Base-by-base conservation (phyloP, 129 eudicot species). In the Dittrichia graveolens region DNA sequence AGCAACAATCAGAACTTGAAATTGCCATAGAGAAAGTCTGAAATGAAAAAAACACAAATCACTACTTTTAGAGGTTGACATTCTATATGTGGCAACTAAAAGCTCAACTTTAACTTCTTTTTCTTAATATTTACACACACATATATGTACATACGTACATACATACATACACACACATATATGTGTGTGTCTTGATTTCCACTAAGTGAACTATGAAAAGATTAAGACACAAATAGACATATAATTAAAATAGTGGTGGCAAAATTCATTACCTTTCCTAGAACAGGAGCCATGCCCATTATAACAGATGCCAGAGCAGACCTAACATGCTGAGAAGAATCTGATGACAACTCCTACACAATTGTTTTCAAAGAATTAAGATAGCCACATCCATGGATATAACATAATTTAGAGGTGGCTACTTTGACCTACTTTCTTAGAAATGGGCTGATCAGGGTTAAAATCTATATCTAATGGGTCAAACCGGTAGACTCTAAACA, bases 311-410 rank as follows among this genome's bases (percentile, higher is more conserved):
- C 99, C 73, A 95, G 87, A 81, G 99, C 97, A 72, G 99, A 95
- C 75, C 99, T 85, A 58, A 95, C 99, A 81, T 95, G 99, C 88
- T 95, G 99, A 75, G 99, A 95, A 86, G 99, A 95, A 88, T 95
- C 99, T 19, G 96, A 90, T 55, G 99, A 95, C 69, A 95, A 76
- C 64, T 95, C 99, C 99, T 95, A 78, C 79, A 84, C 65, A 40
- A 73, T 55, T 15, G 31, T 62, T 18, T 59, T 38, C 49, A 5
- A 74, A 53, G 37, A 11, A 72, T 78, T 72, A 73, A 34, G 70
- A 75, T 46, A 67, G 38, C 16, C 11, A 44, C 49, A 77, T 69
- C 62, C 64, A 61, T 41, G 46, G 70, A 42, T 44, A 53, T 15
- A 68, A 40, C 47, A 64, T 18, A 74, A 34, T 9, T 5, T 16